These are phyloP conservation scores for Euphorbia tirucalli DNA, from an alignment of 345 rosid genomes.

Conservation along the genomic window DNA sequence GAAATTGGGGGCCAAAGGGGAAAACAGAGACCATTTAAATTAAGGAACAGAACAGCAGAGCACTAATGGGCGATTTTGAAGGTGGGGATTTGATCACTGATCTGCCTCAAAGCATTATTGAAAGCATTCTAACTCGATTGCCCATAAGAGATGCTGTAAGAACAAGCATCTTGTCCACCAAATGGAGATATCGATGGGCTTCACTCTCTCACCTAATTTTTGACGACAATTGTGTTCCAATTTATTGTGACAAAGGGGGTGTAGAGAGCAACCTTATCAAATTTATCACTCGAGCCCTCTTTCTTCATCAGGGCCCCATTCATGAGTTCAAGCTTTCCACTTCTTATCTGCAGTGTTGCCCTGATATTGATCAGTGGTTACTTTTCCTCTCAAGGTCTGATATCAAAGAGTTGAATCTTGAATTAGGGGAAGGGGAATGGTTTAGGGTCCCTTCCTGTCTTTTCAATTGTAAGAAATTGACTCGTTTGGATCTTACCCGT, in stretches of 20 bases:
- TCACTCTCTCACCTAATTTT: slow-evolving; percentile 64
- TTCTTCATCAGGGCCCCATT: slow-evolving; percentile 89
- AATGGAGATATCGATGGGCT: slow-evolving; percentile 88
- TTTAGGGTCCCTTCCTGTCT: slow-evolving; percentile 78
- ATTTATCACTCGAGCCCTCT: slow-evolving; percentile 60
- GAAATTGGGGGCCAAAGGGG: neutral
- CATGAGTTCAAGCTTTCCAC: slow-evolving; percentile 81
- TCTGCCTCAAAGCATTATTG: slow-evolving; percentile 79
- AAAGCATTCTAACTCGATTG: slow-evolving; percentile 62
- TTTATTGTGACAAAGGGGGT: slow-evolving; percentile 25
- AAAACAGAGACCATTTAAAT: neutral
- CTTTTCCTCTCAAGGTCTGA: slow-evolving; percentile 80
- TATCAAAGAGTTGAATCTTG: slow-evolving; percentile 67
- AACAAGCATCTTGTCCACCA: slow-evolving; percentile 70
- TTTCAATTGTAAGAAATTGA: slow-evolving; percentile 55
- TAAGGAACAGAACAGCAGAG: too few species aligned
- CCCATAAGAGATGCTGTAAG: slow-evolving; percentile 71
- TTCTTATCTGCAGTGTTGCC: slow-evolving; percentile 52
- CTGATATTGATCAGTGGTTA: slow-evolving; percentile 86
- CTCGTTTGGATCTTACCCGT: slow-evolving; percentile 63
- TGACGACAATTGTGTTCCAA: slow-evolving; percentile 54
- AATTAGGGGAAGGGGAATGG: slow-evolving; percentile 84
- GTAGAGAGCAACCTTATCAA: slow-evolving; percentile 51
- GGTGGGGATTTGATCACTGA: slow-evolving; percentile 56
- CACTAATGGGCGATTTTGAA: slow-evolving; percentile 47